Evolutionary conservation across 2,329 filamentous ascomycete genomes (phyloP), one percentile per base, ranked within the genome.

Genomic region (Thielaviopsis ethacetica): DNA sequence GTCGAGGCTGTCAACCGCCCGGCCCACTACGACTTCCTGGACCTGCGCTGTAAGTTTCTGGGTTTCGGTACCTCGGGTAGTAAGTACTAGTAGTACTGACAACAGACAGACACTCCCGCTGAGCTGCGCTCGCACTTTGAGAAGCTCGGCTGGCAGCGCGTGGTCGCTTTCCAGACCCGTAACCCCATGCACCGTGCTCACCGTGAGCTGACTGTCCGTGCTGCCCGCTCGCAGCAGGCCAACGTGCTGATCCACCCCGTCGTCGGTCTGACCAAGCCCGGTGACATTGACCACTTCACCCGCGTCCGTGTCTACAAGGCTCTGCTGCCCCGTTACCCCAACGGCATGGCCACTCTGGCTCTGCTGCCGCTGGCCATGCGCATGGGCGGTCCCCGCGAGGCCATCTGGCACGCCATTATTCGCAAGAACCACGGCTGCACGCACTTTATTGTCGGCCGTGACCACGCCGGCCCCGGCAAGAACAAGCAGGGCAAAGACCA

Each of bases 161-260:
- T 98, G 66, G 93, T 98, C 64, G 93, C 93, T 69, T 98, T 98
- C 86, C 93, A 98, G 81, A 98, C 93, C 64, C 80, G 91, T 72
- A 98, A 98, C 77, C 93, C 93, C 66, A 98, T 98, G 93, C 93
- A 98, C 79, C 87, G 93, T 68, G 93, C 93, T 71, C 93, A 98
- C 76, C 84, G 93, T 75, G 93, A 98, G 77, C 78, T 98, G 73
- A 98, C 93, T 61, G 93, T 98, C 69, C 90, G 93, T 68, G 93
- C 93, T 65, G 93, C 93, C 65, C 91, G 93, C 67, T 87, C 87
- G 60, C 88, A 94, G 73, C 91, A 96, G 73, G 93, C 93, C 72
- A 98, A 98, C 71, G 93, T 98, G 65, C 86, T 98, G 68, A 98
- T 98, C 72, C 93, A 98, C 78, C 93, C 93, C 62, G 93, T 98